phyloP scores from a whole-genome alignment of 139 green algal genomes.

The Chlamydomonas urium region DNA sequence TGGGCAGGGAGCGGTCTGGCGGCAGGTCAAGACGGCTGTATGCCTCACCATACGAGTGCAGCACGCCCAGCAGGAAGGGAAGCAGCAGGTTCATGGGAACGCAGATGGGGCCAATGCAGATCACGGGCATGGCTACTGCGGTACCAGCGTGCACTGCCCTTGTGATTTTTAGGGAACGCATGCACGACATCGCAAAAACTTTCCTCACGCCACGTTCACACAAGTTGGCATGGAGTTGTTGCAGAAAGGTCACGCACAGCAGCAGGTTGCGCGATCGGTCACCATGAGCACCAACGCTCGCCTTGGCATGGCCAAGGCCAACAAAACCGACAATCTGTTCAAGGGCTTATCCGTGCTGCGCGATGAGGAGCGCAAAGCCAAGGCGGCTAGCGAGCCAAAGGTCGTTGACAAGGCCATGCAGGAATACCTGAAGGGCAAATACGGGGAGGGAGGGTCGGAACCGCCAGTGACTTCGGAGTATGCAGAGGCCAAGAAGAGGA shows the following conservation, averaged over 20 bases:
- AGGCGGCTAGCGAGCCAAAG: conserved; percentile 6
- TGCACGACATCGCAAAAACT: background rate
- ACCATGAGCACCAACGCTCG: too few species aligned
- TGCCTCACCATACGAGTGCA: conserved; percentile 3
- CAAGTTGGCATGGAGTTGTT: too few species aligned
- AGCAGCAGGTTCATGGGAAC: conserved; percentile 11
- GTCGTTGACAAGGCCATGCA: conserved; percentile 18
- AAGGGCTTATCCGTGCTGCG: conserved; percentile 32
- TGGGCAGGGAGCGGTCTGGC: background rate
- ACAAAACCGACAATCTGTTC: conserved; percentile 27
- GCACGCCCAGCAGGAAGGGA: background rate
- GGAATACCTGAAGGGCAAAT: too few species aligned
- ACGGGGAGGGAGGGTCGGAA: too few species aligned
- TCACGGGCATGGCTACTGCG: background rate
- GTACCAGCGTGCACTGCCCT: background rate
- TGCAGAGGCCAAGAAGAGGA: too few species aligned
- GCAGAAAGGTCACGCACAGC: too few species aligned
- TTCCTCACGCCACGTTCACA: background rate
- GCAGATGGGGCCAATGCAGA: background rate
- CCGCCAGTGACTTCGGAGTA: too few species aligned
- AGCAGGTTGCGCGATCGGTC: too few species aligned
- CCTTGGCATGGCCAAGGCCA: conserved; percentile 2
- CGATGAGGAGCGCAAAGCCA: conserved; percentile 40
- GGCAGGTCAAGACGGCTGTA: background rate
- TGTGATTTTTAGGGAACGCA: background rate